Conservation (phyloP, 1,284 basidiomycete species). For the Trametes sp. region DNA sequence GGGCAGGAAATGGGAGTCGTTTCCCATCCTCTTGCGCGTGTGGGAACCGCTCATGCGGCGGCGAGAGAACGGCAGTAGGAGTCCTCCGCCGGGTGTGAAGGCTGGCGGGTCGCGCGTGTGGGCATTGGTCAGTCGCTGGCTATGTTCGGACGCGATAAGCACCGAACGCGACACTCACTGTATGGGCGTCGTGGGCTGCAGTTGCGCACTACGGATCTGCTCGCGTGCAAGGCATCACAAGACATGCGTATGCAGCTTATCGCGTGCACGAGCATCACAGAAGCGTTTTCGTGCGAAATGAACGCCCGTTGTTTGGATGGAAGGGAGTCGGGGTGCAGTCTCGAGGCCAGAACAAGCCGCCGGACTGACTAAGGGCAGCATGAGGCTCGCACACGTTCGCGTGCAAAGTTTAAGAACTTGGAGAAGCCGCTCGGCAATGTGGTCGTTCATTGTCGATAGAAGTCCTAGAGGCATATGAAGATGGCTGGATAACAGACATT, state of each 20-base stretch:
- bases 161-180: conserved; percentile 10
- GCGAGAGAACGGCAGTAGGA: conserved; percentile 22
- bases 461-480: background rate
- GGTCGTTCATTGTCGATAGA: background rate
- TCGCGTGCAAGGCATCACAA: conserved; percentile 15
- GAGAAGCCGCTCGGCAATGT: background rate
- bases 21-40: conserved; percentile 24
- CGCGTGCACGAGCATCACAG: conserved; percentile 20
- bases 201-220: background rate
- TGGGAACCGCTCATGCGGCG: conserved; percentile 31
- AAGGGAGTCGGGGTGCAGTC: background rate
- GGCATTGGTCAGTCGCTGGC: conserved; percentile 17
- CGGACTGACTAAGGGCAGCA: conserved; percentile 2
- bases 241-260: conserved; percentile 18
- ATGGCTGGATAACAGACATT: conserved; percentile 1
- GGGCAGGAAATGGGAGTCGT: conserved; percentile 7
- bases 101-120: background rate
- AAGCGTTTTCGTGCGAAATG: conserved; percentile 21
- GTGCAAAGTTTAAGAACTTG: background rate
- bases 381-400: background rate
- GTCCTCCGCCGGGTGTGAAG: conserved; percentile 20
- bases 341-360: background rate
- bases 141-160: conserved; percentile 25
- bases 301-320: background rate
- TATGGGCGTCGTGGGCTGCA: background rate